These are phyloP conservation scores for Gryganskiella cystojenkinii DNA, from an alignment of 192 early-diverging fungal genomes.

Conservation along the genomic window DNA sequence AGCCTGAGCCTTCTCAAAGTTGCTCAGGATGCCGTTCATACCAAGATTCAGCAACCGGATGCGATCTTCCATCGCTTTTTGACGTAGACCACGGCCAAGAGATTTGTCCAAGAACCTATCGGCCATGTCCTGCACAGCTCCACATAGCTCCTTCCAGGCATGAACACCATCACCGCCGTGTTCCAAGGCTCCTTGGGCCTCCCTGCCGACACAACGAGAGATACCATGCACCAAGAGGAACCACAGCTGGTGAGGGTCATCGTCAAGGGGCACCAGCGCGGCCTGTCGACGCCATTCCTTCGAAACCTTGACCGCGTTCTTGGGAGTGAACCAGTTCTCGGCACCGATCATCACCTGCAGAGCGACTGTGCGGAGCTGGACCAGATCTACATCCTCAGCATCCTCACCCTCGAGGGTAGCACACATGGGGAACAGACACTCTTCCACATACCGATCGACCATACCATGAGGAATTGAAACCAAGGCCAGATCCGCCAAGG, in stretches of 20 bases:
- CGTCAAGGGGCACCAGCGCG: slow-evolving; percentile 5
- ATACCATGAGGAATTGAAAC: slow-evolving; percentile 10
- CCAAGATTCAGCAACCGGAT: slow-evolving; percentile 8
- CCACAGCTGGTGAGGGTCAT: slow-evolving; percentile 21
- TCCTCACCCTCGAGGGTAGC: slow-evolving; percentile 4
- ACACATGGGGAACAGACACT: slow-evolving; percentile 27
- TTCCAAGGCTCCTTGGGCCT: slow-evolving; percentile 12
- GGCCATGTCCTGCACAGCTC: slow-evolving; percentile 26
- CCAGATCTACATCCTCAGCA: slow-evolving; percentile 16
- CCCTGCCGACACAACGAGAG: slow-evolving; percentile 19
- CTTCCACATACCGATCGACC: slow-evolving; percentile 33
- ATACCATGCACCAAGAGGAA: neutral
- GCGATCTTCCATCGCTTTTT: slow-evolving; percentile 15
- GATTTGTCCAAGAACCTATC: slow-evolving; percentile 31
- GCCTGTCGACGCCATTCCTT: slow-evolving; percentile 28
- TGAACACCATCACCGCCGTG: slow-evolving; percentile 1
- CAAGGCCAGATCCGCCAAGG: slow-evolving; percentile 17
- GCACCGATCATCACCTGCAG: slow-evolving; percentile 14
- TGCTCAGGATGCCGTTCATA: neutral
- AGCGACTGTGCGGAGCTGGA: slow-evolving; percentile 15
- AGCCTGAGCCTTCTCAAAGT: slow-evolving; percentile 11
- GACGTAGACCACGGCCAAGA: slow-evolving; percentile 13
- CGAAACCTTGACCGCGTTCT: slow-evolving; percentile 19
- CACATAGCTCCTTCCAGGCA: slow-evolving; percentile 32
- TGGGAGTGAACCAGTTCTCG: slow-evolving; percentile 21